A percentile compares a stretch with the other conserved stretches of the same genome.
These are phyloP conservation scores for Zasmidium angulare DNA, from an alignment of 2,329 filamentous ascomycete genomes.

Conservation along the genomic window DNA sequence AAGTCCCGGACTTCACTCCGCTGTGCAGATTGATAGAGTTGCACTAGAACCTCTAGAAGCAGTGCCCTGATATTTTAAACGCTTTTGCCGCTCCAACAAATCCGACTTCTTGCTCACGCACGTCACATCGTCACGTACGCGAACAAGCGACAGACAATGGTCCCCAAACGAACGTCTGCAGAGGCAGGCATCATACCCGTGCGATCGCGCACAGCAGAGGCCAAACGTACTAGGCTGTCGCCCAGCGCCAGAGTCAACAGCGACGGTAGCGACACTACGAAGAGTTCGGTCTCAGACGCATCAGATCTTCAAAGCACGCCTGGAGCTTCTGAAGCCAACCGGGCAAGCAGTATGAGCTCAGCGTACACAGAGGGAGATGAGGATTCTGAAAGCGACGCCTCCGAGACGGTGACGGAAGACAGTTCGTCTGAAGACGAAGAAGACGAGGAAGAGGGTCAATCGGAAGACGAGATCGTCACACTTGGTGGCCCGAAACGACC, in stretches of 20 bases:
- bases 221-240: constrained; percentile 9
- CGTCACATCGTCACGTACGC: background rate
- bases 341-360: constrained; percentile 6
- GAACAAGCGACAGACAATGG: too few relatives aligned
- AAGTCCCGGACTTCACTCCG: too few relatives aligned
- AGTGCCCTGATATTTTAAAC: too few relatives aligned
- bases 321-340: background rate
- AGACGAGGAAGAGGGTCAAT: constrained; percentile 5
- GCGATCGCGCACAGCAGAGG: background rate
- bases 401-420: background rate
- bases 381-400: constrained; percentile 1
- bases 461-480: constrained; percentile 11
- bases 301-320: constrained; percentile 8
- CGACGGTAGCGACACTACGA: background rate
- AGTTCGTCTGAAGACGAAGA: constrained; percentile 3
- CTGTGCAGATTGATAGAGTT: too few relatives aligned
- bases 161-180: constrained; percentile 2
- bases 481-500: constrained; percentile 21
- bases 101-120: background rate
- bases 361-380: background rate
- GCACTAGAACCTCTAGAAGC: too few relatives aligned
- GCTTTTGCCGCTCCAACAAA: too few relatives aligned
- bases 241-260: constrained; percentile 7
- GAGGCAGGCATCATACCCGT: constrained; percentile 2
- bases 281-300: constrained; percentile 3